These are phyloP conservation scores for Sarocladiaceae sp. DNA, from an alignment of 2,329 filamentous ascomycete genomes.

Conservation along the genomic window DNA sequence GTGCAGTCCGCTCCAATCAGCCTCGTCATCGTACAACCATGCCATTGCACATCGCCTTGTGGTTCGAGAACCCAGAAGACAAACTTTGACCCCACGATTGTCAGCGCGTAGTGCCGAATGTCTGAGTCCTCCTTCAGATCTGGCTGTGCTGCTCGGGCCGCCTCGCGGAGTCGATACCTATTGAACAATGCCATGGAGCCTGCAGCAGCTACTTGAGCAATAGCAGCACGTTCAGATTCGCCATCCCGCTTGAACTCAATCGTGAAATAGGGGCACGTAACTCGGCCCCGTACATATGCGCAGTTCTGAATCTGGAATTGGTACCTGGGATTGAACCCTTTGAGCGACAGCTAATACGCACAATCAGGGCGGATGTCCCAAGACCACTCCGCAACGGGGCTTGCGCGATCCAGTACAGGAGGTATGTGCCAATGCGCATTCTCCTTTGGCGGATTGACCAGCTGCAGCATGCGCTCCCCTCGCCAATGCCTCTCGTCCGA, in stretches of 20 bases:
- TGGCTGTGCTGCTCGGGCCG: neutral
- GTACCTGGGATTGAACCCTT: neutral
- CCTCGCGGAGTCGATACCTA: neutral
- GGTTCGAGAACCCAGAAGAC: conserved; percentile 1
- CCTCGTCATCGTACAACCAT: neutral
- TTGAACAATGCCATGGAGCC: neutral
- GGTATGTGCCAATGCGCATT: conserved; percentile 11
- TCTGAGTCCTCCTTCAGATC: neutral
- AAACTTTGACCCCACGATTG: neutral
- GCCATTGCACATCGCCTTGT: neutral
- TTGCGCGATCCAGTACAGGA: conserved; percentile 8
- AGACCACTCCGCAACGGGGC: conserved; percentile 3
- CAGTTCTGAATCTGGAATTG: neutral
- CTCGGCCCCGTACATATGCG: neutral
- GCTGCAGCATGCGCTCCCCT: conserved; percentile 11
- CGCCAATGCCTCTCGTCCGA: conserved; percentile 11
- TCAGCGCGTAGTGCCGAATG: conserved; percentile 1
- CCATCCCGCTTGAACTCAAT: neutral
- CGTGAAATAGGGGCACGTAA: neutral
- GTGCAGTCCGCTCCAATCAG: neutral
- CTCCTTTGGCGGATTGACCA: conserved; percentile 11
- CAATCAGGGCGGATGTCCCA: conserved; percentile 8
- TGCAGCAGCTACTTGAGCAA: neutral
- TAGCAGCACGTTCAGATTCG: neutral
- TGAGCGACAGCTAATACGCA: neutral